Percentiles rank a stretch among this genome's conserved stretches.
These are phyloP conservation scores for Mercurialis annua DNA, from an alignment of 345 rosid species.

Conservation along the genomic window DNA sequence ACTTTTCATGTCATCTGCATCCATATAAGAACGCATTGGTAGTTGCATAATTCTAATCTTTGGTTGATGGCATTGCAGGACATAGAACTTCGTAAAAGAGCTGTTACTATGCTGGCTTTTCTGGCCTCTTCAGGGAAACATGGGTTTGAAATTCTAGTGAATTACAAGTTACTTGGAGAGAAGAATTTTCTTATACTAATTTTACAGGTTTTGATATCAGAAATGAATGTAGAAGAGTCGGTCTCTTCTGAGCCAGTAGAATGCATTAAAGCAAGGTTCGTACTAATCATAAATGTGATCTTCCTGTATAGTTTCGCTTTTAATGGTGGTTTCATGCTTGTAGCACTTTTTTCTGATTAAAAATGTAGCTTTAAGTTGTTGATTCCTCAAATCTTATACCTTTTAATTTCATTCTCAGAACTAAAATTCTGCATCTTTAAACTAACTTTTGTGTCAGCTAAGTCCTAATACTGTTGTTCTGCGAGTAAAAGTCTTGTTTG, in stretches of 20 bases:
- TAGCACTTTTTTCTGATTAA: neutral
- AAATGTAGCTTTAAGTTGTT: neutral
- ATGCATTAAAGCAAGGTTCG: slow-evolving; percentile 61
- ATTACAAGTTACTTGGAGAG: slow-evolving; percentile 45
- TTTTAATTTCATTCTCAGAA: neutral
- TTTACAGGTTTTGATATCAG: slow-evolving; percentile 62
- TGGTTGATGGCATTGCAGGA: slow-evolving; percentile 49
- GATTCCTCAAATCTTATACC: neutral
- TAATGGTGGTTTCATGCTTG: neutral
- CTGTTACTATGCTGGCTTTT: slow-evolving; percentile 57
- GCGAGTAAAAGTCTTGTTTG: too few species aligned
- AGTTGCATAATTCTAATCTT: slow-evolving; percentile 1
- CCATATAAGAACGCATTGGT: neutral
- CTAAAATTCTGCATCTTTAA: neutral
- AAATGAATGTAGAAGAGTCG: slow-evolving; percentile 53
- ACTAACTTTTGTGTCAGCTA: neutral
- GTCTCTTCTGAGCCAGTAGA: slow-evolving; percentile 35
- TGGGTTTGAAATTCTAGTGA: slow-evolving; percentile 63
- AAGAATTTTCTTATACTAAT: slow-evolving; percentile 62
- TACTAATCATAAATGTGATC: neutral
- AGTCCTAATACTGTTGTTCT: neutral
- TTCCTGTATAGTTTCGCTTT: neutral
- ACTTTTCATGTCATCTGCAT: neutral
- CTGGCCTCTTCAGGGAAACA: slow-evolving; percentile 69
- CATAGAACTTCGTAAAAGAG: slow-evolving; percentile 62